Evolutionary conservation across 2,329 filamentous ascomycete genomes (phyloP), one percentile per base, ranked within the genome.

Genomic region (Fusarium austroafricanum): DNA sequence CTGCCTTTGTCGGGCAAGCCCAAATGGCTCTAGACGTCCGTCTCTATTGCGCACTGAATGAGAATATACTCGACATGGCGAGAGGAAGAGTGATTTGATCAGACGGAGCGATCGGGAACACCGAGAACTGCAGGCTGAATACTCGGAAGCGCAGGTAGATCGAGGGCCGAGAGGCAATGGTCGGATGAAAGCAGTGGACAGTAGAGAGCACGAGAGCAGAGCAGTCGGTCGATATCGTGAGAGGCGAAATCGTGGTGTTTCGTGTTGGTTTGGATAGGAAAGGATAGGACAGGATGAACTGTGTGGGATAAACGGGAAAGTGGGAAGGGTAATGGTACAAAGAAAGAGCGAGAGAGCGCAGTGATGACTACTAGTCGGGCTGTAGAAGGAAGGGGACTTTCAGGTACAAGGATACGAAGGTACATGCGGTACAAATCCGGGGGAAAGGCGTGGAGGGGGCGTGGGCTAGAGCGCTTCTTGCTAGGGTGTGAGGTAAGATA

Each of bases 11-110:
- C 65, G 45, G 71, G 75, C 75, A 73, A 71, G 68, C 75, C 72
- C 73, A 70, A 53, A 56, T 61, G 69, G 69, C 65, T 71, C 57
- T 59, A 64, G 68, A 65, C 73, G 71, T 75, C 75, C 74, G 75
- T 76, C 75, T 79, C 74, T 79, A 78, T 75, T 74, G 74, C 70
- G 67, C 71, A 71, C 68, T 62, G 53, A 68, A 67, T 52, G 56
- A 65, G 58, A 62, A 71, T 65, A 70, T 66, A 62, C 57, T 73
- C 63, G 70, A 78, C 76, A 78, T 78, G 73, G 69, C 75, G 61
- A 52, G 62, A 54, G 35, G 38, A 40, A 56, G 49, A 46, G 55
- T 50, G 60, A 59, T 45, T 59, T 46, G 57, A 59, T 53, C 43
- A 55, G 60, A 47, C 44, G 42, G 67, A 61, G 65, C 38, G 55